These are phyloP conservation scores for Citrullus colocynthis DNA, from an alignment of 306 rosid genomes.

Conservation along the genomic window DNA sequence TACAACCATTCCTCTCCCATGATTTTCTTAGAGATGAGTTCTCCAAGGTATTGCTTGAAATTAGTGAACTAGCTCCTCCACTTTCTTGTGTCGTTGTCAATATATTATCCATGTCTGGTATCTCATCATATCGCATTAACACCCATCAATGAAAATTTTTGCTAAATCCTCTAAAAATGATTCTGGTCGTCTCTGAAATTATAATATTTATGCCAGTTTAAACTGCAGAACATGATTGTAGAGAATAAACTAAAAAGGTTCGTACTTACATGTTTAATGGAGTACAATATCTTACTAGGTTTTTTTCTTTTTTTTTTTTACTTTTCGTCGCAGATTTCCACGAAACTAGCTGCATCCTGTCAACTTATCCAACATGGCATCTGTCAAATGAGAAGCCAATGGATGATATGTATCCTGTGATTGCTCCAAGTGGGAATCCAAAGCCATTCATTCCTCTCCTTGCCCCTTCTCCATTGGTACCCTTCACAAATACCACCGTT, in stretches of 20 bases:
- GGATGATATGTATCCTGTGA: conserved; percentile 39
- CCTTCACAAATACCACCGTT: conserved; percentile 57
- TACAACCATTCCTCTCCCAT: not conserved
- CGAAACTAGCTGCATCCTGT: conserved; percentile 25
- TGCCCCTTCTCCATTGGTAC: conserved; percentile 86
- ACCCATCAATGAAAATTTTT: not conserved
- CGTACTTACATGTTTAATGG: not conserved
- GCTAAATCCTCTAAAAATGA: not conserved
- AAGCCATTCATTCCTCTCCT: conserved; percentile 82
- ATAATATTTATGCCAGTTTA: not conserved
- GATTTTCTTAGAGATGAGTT: not conserved
- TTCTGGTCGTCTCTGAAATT: not conserved
- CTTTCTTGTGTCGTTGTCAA: not conserved
- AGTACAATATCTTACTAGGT: not conserved
- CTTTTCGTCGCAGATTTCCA: conserved; percentile 30
- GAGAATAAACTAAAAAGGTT: not conserved
- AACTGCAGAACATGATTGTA: not conserved
- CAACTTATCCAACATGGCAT: conserved; percentile 19
- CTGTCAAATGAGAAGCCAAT: conserved; percentile 18
- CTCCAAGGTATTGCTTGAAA: not conserved
- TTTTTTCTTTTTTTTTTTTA: not conserved
- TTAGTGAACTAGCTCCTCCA: not conserved
- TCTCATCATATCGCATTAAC: not conserved
- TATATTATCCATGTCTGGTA: not conserved
- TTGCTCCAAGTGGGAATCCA: conserved; percentile 60